phyloP scores from a whole-genome alignment of 768 basidiomycete species.

The Cyclocybe cylindracea region DNA sequence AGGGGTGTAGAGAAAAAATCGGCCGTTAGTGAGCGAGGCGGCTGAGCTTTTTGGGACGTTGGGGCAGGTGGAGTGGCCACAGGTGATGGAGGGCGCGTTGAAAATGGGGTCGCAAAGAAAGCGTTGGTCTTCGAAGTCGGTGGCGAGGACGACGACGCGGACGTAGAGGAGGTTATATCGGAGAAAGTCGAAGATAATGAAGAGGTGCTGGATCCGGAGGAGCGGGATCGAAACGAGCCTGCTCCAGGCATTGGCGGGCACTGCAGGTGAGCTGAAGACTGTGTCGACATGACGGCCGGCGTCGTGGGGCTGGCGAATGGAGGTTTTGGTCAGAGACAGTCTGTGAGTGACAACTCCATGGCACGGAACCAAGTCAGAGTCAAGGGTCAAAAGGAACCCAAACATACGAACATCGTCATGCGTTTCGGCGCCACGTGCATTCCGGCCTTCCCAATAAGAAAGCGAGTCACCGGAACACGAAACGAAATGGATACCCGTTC shows the following conservation, averaged over 20 bases:
- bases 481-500: too few relatives aligned
- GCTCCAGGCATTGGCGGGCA: neutral
- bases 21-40: slow-evolving; percentile 24
- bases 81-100: slow-evolving; percentile 35
- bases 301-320: too few relatives aligned
- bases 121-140: slow-evolving; percentile 46
- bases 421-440: too few relatives aligned
- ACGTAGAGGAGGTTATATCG: slow-evolving; percentile 26
- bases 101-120: slow-evolving; percentile 48
- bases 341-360: too few relatives aligned
- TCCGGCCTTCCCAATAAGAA: too few relatives aligned
- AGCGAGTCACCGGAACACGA: too few relatives aligned
- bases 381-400: too few relatives aligned
- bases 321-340: too few relatives aligned
- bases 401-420: too few relatives aligned
- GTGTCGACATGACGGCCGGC: neutral
- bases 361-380: too few relatives aligned
- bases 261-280: neutral
- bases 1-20: slow-evolving; percentile 31
- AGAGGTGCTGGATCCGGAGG: slow-evolving; percentile 30
- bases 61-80: slow-evolving; percentile 22
- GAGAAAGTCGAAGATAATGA: slow-evolving; percentile 42
- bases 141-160: slow-evolving; percentile 27
- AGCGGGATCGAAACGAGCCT: slow-evolving; percentile 17
- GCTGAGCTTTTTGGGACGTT: slow-evolving; percentile 12